Percentiles rank a stretch among this genome's conserved stretches.
Conservation (phyloP, 2,329 filamentous ascomycete species). For the Clonostachys chloroleuca region DNA sequence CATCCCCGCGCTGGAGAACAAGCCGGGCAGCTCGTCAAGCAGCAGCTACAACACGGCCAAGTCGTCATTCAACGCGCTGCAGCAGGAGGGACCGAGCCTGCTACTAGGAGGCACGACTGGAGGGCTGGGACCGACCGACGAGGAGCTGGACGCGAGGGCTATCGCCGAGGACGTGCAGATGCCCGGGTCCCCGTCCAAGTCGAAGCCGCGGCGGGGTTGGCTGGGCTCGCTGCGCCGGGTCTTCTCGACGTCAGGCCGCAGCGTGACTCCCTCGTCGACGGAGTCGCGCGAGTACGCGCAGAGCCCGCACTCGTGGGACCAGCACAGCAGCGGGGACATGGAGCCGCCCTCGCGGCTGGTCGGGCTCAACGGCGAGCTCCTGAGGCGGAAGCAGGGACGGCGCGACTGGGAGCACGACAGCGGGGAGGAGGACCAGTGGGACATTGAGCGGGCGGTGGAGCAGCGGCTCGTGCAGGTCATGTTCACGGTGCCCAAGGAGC, state of each 20-base stretch:
- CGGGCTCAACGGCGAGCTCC: conserved; percentile 40
- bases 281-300: not conserved
- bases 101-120: conserved; percentile 23
- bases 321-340: conserved; percentile 1
- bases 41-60: conserved; percentile 49
- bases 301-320: conserved; percentile 2
- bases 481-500: conserved; percentile 89
- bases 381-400: conserved; percentile 50
- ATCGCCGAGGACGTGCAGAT: conserved; percentile 23
- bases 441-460: conserved; percentile 70
- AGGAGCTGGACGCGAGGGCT: too few species aligned
- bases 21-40: conserved; percentile 29
- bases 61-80: conserved; percentile 45
- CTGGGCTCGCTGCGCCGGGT: conserved; percentile 64
- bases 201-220: conserved; percentile 55
- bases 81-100: conserved; percentile 46
- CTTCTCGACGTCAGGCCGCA: conserved; percentile 37
- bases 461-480: conserved; percentile 74
- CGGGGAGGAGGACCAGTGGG: conserved; percentile 64
- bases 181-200: conserved; percentile 54
- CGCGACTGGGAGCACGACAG: conserved; percentile 44
- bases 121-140: conserved; percentile 2
- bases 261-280: conserved; percentile 8
- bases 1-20: conserved; percentile 12
- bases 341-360: conserved; percentile 20